Base-by-base conservation (phyloP, 2,329 filamentous ascomycete genomes). In the Fusarium sp. region DNA sequence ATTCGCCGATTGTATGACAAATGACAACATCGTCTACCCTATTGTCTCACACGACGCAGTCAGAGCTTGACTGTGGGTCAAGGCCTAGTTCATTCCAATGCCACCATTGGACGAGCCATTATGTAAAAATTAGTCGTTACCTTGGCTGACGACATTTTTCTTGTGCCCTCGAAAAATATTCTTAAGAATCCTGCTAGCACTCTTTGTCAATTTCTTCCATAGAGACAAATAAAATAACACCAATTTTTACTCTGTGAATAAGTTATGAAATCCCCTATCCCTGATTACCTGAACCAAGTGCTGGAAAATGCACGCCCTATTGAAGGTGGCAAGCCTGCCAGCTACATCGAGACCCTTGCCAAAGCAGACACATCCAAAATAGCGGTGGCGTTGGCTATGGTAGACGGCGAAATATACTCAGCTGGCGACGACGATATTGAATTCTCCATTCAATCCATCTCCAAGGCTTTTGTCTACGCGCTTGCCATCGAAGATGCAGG, bases 381-480 rank as follows among this genome's bases (percentile, higher is more conserved):
- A 65, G 80, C 77, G 8, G 78, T 81, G 18, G 79, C 80, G 1
- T 64, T 82, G 18, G 80, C 80, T 7, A 82, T 79, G 75, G 80
- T 82, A 9, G 80, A 82, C 34, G 80, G 80, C 11, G 77, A 79
- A 18, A 38, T 82, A 2, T 82, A 82, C 73, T 81, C 79, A 1
- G 77, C 77, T 2, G 80, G 80, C 5, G 80, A 82, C 63, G 80
- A 82, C 48, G 57, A 72, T 12, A 64, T 80, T 47, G 80, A 82
- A 57, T 82, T 82, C 58, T 82, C 80, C 3, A 82, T 82, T 34
- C 80, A 82, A 57, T 82, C 80, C 69, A 82, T 82, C 53, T 80
- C 80, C 15, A 82, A 82, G 46, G 75, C 80, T 2, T 82, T 82
- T 53, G 79, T 81, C 29, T 82, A 82, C 62, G 80, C 80, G 3